These are phyloP conservation scores for Colletotrichum euphorbiae DNA, from an alignment of 2,329 filamentous ascomycete species.

Conservation along the genomic window DNA sequence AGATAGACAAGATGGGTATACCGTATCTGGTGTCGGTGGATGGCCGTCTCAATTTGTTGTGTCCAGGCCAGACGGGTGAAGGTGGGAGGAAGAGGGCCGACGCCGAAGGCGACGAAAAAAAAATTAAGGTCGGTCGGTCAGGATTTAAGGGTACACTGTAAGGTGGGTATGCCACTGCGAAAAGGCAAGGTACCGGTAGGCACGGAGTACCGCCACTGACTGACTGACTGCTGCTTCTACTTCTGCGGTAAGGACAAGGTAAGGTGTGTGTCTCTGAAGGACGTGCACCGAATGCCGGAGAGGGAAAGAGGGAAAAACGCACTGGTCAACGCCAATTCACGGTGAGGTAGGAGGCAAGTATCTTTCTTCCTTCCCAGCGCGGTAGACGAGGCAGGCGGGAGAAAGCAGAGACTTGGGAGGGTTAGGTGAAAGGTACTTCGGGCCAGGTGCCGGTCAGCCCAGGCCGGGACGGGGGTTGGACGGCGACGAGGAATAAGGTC, in stretches of 20 bases:
- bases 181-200: neutral
- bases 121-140: constrained; percentile 40
- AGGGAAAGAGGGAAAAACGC: constrained; percentile 35
- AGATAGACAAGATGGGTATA: constrained; percentile 13
- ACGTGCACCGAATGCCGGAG: constrained; percentile 41
- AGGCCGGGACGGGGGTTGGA: constrained; percentile 24
- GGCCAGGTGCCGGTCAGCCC: constrained; percentile 26
- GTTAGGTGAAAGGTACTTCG: constrained; percentile 17
- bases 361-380: neutral
- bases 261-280: constrained; percentile 4
- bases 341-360: constrained; percentile 6
- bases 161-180: neutral
- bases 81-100: constrained; percentile 39
- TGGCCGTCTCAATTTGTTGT: constrained; percentile 18
- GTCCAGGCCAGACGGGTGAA: constrained; percentile 32
- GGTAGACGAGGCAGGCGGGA: neutral
- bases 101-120: constrained; percentile 40
- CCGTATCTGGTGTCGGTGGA: constrained; percentile 33
- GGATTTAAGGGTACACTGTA: constrained; percentile 39
- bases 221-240: neutral
- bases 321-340: constrained; percentile 16
- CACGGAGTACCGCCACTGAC: too few species aligned
- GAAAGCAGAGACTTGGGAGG: neutral
- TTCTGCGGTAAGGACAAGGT: neutral
- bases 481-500: constrained; percentile 4